Evolutionary conservation across 345 rosid genomes (phyloP).

Genomic region (Salix viminalis): DNA sequence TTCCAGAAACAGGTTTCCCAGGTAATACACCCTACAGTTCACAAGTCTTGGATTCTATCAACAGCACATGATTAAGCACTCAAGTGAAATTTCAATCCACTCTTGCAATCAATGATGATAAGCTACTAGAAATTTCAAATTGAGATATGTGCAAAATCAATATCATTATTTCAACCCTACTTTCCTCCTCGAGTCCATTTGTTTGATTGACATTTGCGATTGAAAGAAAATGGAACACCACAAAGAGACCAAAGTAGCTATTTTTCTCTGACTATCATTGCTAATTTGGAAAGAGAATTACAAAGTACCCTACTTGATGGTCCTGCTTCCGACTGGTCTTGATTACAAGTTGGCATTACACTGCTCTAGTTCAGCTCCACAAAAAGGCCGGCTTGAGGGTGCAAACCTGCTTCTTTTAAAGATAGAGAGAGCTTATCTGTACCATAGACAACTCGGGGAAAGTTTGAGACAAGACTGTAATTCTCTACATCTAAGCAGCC

Average conservation of each 20-base stretch:
- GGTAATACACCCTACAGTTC: not conserved
- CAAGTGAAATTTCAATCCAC: not conserved
- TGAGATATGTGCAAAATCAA: constrained; percentile 8
- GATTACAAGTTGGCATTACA: constrained; percentile 11
- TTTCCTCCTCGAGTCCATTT: not conserved
- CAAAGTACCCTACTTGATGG: constrained; percentile 12
- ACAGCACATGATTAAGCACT: not conserved
- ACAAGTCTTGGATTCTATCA: not conserved
- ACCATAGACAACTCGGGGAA: constrained; percentile 75
- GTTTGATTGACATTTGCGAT: not conserved
- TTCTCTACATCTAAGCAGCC: constrained; percentile 66
- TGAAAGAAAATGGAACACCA: not conserved
- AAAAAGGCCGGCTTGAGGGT: constrained; percentile 98
- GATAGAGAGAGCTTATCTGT: constrained; percentile 54
- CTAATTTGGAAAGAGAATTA: constrained; percentile 15
- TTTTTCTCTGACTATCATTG: constrained; percentile 8
- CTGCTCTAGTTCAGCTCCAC: constrained; percentile 66
- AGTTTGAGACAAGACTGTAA: constrained; percentile 83
- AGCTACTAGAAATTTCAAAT: constrained; percentile 3
- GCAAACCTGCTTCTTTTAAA: constrained; percentile 83
- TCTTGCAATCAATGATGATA: not conserved
- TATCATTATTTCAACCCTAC: constrained; percentile 16
- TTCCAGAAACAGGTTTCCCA: not conserved
- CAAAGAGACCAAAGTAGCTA: not conserved
- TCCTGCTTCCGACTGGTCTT: constrained; percentile 1